Evolutionary conservation across 2,329 filamentous ascomycete genomes (phyloP).

Genomic region (Byssoonygena ceratinophila): DNA sequence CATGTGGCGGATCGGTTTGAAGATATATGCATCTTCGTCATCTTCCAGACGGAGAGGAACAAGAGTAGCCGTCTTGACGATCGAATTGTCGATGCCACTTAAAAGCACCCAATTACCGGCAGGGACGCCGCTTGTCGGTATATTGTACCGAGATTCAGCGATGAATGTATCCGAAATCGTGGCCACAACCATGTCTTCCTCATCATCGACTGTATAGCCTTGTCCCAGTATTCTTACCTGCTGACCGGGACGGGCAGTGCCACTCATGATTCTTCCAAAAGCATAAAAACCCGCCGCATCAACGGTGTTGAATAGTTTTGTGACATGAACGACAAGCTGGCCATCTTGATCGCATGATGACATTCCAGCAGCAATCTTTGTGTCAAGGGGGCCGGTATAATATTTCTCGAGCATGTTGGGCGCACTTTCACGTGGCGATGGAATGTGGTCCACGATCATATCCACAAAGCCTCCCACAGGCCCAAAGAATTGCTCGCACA

Average conservation of each 20-base stretch:
- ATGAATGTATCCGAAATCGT: constrained; percentile 82
- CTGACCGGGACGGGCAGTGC: constrained; percentile 69
- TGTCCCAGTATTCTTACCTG: constrained; percentile 88
- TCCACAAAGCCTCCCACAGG: constrained; percentile 83
- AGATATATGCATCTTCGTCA: constrained; percentile 88
- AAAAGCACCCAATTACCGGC: constrained; percentile 91
- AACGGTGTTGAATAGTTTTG: constrained; percentile 80
- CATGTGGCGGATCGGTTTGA: constrained; percentile 84
- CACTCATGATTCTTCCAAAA: constrained; percentile 85
- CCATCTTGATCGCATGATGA: constrained; percentile 75
- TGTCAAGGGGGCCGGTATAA: constrained; percentile 84
- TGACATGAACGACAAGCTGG: constrained; percentile 80
- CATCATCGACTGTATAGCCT: constrained; percentile 89
- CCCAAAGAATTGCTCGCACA: constrained; percentile 93
- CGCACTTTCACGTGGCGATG: constrained; percentile 71
- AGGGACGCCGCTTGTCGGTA: constrained; percentile 81
- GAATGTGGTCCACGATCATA: constrained; percentile 83
- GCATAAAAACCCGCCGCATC: constrained; percentile 89
- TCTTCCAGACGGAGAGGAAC: constrained; percentile 70
- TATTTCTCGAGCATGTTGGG: constrained; percentile 68
- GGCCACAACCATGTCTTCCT: constrained; percentile 89
- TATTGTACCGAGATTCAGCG: constrained; percentile 83
- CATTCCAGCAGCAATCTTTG: constrained; percentile 70
- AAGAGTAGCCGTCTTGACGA: constrained; percentile 92
- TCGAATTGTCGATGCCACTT: constrained; percentile 89